phyloP scores from a whole-genome alignment of 306 rosid species.

The Acacia melanoxylon region DNA sequence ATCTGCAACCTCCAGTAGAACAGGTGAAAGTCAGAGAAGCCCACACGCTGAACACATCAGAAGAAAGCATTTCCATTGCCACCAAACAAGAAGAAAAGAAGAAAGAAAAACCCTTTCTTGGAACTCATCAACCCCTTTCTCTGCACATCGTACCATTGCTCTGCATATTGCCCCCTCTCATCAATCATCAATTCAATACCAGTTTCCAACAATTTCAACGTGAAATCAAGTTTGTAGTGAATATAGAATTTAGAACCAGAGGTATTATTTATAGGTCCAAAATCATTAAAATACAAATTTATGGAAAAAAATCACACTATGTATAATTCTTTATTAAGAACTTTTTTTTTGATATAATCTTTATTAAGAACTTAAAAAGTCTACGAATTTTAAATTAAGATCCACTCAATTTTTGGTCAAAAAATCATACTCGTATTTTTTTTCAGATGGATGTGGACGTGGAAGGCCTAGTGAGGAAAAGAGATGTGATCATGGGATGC shows the following conservation, averaged over 20 bases:
- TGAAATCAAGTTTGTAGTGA: background rate
- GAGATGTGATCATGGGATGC: constrained; percentile 6
- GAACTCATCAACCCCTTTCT: constrained; percentile 60
- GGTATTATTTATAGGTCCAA: background rate
- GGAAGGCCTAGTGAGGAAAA: background rate
- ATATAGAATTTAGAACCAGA: too few relatives aligned
- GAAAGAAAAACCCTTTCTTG: constrained; percentile 55
- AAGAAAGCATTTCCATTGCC: constrained; percentile 34
- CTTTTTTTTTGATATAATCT: too few relatives aligned
- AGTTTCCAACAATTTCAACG: background rate
- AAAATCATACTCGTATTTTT: too few relatives aligned
- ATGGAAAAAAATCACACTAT: background rate
- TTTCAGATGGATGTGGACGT: background rate
- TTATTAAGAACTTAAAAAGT: background rate
- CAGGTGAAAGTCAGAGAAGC: constrained; percentile 62
- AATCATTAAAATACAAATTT: background rate
- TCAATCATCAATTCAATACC: background rate
- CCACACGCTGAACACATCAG: constrained; percentile 42
- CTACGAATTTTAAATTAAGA: background rate
- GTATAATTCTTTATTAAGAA: too few relatives aligned
- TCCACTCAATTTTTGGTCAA: background rate
- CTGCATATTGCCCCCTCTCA: background rate
- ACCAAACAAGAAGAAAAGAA: constrained; percentile 19
- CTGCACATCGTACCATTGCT: constrained; percentile 18
- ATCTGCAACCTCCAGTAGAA: constrained; percentile 40